These are phyloP conservation scores for Boletales sp. DNA, from an alignment of 768 basidiomycete genomes.

Conservation along the genomic window DNA sequence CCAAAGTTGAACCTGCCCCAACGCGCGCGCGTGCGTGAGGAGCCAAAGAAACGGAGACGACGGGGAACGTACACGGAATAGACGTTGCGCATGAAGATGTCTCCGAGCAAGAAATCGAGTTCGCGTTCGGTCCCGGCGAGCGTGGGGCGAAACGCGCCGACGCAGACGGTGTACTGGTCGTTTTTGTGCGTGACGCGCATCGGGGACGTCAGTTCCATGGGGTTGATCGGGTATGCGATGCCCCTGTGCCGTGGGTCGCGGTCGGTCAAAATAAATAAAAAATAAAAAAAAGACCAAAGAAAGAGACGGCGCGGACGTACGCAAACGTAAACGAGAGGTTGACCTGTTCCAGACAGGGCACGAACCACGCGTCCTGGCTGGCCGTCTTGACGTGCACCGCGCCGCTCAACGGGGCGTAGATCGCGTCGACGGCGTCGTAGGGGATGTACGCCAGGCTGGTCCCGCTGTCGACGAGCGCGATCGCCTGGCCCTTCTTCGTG, in stretches of 20 bases:
- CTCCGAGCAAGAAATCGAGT: conserved; percentile 41
- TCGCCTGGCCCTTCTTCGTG: conserved; percentile 29
- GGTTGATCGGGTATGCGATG: conserved; percentile 38
- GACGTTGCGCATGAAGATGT: conserved; percentile 44
- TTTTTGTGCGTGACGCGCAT: conserved; percentile 23
- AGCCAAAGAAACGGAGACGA: background rate
- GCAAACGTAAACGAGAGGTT: conserved; percentile 26
- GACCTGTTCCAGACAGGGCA: conserved; percentile 30
- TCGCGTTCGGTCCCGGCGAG: conserved; percentile 25
- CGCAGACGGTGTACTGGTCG: conserved; percentile 37
- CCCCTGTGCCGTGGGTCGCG: background rate
- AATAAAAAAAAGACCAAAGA: background rate
- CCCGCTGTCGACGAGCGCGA: conserved; percentile 43
- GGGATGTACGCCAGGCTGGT: conserved; percentile 39
- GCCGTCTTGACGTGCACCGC: conserved; percentile 31
- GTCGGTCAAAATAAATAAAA: background rate
- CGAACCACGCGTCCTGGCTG: conserved; percentile 34
- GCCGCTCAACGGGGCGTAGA: conserved; percentile 38
- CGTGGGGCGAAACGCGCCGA: conserved; percentile 30
- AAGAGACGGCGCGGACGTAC: background rate
- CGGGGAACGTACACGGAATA: conserved; percentile 37
- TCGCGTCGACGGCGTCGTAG: conserved; percentile 29
- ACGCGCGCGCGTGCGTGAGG: too few species aligned
- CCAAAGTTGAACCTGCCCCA: conserved; percentile 41
- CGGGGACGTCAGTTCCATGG: conserved; percentile 40